These are phyloP conservation scores for Backusella westeae DNA, from an alignment of 192 early-diverging fungal species.

Conservation along the genomic window DNA sequence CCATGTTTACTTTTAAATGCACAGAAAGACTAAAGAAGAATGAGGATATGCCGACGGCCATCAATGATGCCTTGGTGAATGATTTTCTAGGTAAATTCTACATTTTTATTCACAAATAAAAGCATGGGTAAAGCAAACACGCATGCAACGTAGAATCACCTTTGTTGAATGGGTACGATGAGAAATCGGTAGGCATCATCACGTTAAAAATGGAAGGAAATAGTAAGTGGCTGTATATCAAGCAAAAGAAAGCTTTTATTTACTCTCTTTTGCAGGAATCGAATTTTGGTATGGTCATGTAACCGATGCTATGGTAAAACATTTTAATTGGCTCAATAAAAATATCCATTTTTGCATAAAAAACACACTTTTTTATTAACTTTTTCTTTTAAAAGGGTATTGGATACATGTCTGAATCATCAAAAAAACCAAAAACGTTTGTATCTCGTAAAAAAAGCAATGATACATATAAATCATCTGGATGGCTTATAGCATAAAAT, in stretches of 20 bases:
- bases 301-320: constrained; percentile 66
- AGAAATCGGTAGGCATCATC: constrained; percentile 39
- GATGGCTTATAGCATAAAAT: constrained; percentile 14
- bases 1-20: constrained; percentile 60
- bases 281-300: constrained; percentile 75
- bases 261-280: constrained; percentile 11
- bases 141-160: constrained; percentile 18
- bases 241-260: not conserved
- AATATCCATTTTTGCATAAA: too few species aligned
- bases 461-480: constrained; percentile 4
- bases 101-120: not conserved
- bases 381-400: constrained; percentile 15
- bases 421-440: constrained; percentile 20
- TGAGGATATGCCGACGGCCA: constrained; percentile 20
- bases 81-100: constrained; percentile 25
- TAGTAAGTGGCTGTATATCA: constrained; percentile 6
- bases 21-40: constrained; percentile 34
- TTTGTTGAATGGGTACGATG: constrained; percentile 19
- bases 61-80: constrained; percentile 23
- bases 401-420: constrained; percentile 26
- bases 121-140: not conserved
- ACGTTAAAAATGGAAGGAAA: constrained; percentile 12
- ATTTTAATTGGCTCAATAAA: not conserved
- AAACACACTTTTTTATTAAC: not conserved
- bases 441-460: constrained; percentile 14